Conservation (phyloP, 805 yeast genomes). For the Kodamaea restingae region DNA sequence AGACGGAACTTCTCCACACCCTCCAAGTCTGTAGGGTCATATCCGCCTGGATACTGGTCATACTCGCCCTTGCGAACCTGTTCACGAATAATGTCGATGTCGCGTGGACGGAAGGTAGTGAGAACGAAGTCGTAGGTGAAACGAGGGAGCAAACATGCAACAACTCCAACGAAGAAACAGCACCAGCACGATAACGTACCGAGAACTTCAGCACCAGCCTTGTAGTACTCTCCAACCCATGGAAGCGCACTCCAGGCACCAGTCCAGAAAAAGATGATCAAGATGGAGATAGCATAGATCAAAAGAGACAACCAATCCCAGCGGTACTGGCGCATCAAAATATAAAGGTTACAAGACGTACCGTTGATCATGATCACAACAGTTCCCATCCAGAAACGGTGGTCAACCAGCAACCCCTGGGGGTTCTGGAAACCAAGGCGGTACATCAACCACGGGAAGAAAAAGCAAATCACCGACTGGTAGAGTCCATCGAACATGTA, state of each 20-base stretch:
- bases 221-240: conserved; percentile 56
- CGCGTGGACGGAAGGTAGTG: conserved; percentile 56
- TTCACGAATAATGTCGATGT: conserved; percentile 71
- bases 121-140: conserved; percentile 54
- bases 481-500: conserved; percentile 76
- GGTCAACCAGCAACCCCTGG: conserved; percentile 61
- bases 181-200: conserved; percentile 67
- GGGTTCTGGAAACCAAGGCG: conserved; percentile 30
- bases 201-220: conserved; percentile 60
- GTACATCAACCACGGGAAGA: conserved; percentile 61
- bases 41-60: conserved; percentile 58
- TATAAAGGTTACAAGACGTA: conserved; percentile 61
- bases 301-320: conserved; percentile 76
- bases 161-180: conserved; percentile 57
- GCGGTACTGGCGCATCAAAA: conserved; percentile 63
- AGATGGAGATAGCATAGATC: conserved; percentile 53
- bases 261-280: conserved; percentile 69
- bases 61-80: conserved; percentile 64
- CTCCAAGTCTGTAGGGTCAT: conserved; percentile 76
- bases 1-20: conserved; percentile 39
- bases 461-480: conserved; percentile 69
- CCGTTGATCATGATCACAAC: conserved; percentile 64
- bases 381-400: conserved; percentile 69
- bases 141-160: conserved; percentile 65
- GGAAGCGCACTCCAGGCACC: conserved; percentile 68